Percentiles rank a stretch among this genome's conserved stretches.
phyloP scores from a whole-genome alignment of 257 asterid genomes.

The Eustoma russellianum region DNA sequence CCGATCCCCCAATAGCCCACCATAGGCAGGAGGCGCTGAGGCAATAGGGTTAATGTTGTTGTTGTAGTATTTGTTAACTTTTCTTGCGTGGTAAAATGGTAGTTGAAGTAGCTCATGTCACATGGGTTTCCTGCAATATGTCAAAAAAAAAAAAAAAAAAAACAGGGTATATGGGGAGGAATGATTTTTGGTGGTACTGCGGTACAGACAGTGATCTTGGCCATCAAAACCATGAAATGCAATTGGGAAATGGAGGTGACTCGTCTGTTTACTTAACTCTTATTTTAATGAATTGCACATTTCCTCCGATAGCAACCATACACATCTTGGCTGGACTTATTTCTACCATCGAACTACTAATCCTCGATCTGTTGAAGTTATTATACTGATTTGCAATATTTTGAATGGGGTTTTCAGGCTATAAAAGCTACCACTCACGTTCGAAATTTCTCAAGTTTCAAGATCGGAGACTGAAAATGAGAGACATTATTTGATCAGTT shows the following conservation, averaged over 20 bases:
- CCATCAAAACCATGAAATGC: slow-evolving; percentile 2
- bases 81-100: no score
- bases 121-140: no score
- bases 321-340: neutral
- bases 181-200: slow-evolving; percentile 18
- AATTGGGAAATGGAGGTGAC: slow-evolving; percentile 13
- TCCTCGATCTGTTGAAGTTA: neutral
- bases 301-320: neutral
- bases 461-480: no score
- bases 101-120: no score
- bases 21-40: no score
- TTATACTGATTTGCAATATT: neutral
- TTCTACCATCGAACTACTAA: neutral
- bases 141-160: no score
- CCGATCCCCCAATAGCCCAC: no score
- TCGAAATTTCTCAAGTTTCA: neutral
- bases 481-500: no score
- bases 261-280: neutral
- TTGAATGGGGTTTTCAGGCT: neutral
- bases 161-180: slow-evolving; percentile 16
- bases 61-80: no score
- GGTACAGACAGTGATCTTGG: slow-evolving; percentile 9
- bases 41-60: no score
- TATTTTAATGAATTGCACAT: neutral
- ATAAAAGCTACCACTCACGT: neutral